A percentile compares a stretch with the other conserved stretches of the same genome.
Conservation (phyloP, 2,329 filamentous ascomycete species). For the Penicillium thymicola region DNA sequence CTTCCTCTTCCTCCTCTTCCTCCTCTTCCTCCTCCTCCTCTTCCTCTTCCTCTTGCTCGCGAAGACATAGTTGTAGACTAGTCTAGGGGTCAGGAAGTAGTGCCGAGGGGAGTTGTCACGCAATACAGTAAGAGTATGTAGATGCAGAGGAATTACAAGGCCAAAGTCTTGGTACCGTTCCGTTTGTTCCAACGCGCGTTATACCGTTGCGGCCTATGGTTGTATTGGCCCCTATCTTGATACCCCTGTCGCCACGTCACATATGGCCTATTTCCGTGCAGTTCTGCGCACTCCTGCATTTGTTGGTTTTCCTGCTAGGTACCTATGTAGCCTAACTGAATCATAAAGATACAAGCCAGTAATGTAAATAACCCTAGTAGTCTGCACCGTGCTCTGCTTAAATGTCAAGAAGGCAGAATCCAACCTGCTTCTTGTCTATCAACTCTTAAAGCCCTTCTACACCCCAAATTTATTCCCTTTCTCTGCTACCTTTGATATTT, state of each 20-base stretch:
- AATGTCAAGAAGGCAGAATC: not conserved
- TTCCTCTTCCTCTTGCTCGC: not conserved
- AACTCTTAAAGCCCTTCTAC: not conserved
- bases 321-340: not conserved
- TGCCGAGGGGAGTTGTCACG: not conserved
- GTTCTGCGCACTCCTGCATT: not conserved
- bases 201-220: not conserved
- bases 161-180: no score
- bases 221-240: no score
- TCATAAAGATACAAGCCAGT: not conserved
- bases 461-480: not conserved
- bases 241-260: no score
- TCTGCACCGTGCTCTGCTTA: not conserved
- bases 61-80: not conserved
- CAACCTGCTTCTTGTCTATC: not conserved
- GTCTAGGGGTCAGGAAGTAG: not conserved
- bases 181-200: not conserved
- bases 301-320: not conserved
- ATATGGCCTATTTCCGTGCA: not conserved
- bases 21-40: not conserved
- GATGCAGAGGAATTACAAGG: not conserved
- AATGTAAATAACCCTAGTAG: not conserved
- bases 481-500: not conserved
- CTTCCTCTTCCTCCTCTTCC: slow-evolving; percentile 1
- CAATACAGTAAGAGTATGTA: not conserved